Conservation (phyloP, 75 land plant species). For the Chamaecyparis obtusa region DNA sequence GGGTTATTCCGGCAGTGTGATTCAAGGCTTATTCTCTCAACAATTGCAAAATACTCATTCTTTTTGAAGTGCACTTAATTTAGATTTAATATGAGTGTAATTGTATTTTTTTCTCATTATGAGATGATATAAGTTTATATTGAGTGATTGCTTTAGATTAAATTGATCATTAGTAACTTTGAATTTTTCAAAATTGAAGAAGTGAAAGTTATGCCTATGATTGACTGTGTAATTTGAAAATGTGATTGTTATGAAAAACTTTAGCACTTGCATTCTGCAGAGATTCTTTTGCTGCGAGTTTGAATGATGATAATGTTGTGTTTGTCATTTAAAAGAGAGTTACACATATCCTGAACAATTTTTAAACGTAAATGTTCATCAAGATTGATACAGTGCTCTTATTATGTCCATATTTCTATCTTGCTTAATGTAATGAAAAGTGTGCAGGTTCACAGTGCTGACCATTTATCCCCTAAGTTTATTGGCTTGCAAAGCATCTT, state of each 20-base stretch:
- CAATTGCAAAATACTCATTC: background rate
- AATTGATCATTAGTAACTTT: background rate
- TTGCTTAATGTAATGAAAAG: background rate
- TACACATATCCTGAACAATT: background rate
- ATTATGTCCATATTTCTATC: background rate
- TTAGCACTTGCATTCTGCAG: background rate
- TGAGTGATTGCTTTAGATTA: background rate
- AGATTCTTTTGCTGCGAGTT: background rate
- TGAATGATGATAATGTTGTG: background rate
- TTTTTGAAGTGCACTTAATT: background rate
- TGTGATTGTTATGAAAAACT: background rate
- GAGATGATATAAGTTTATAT: background rate
- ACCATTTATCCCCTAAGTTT: background rate
- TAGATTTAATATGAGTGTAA: background rate
- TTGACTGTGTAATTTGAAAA: background rate
- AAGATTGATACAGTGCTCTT: background rate
- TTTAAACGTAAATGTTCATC: background rate
- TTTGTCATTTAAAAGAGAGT: background rate
- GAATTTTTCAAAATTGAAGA: background rate
- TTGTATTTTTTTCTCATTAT: background rate
- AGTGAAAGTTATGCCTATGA: background rate
- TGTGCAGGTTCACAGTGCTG: background rate
- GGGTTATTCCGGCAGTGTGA: background rate
- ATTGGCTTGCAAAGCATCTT: too few species aligned
- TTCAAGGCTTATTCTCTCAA: background rate